phyloP scores from a whole-genome alignment of 2,329 filamentous ascomycete species.

The Aureobasidium sp. region DNA sequence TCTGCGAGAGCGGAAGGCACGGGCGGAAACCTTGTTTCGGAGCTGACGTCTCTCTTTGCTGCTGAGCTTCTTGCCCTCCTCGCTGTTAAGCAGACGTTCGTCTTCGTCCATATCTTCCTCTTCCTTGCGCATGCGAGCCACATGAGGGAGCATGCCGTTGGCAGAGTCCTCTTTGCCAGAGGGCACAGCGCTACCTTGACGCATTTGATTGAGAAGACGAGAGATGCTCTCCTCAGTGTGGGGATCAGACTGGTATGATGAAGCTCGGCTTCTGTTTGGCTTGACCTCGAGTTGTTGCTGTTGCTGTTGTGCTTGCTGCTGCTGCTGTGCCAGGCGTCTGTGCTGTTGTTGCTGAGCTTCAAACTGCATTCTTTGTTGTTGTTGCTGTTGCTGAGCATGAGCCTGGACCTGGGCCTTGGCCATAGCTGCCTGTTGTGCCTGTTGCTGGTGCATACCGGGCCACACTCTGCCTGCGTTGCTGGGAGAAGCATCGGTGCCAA shows the following conservation, averaged over 20 bases:
- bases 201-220: constrained; percentile 86
- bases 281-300: constrained; percentile 35
- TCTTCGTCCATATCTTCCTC: constrained; percentile 99
- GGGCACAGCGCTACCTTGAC: constrained; percentile 59
- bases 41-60: constrained; percentile 95
- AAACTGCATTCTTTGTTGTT: constrained; percentile 25
- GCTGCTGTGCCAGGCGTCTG: constrained; percentile 26
- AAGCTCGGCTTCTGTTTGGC: constrained; percentile 31
- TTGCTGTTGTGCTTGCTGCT: constrained; percentile 27
- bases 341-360: constrained; percentile 26
- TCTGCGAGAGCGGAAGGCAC: constrained; percentile 93
- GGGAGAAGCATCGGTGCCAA: constrained; percentile 54
- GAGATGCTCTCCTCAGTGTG: constrained; percentile 81
- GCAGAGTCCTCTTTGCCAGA: constrained; percentile 42
- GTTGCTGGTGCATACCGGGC: constrained; percentile 88
- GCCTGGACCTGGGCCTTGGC: constrained; percentile 46
- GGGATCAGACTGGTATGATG: constrained; percentile 38
- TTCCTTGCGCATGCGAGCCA: constrained; percentile 76
- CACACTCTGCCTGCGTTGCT: constrained; percentile 64
- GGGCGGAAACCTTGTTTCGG: constrained; percentile 97
- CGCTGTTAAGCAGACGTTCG: constrained; percentile 85
- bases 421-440: constrained; percentile 56
- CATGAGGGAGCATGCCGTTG: constrained; percentile 51
- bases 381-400: constrained; percentile 38
- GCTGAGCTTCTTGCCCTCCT: constrained; percentile 98